Conservation (phyloP, 495 filamentous ascomycete genomes). For the Chaetomium cochliodes region DNA sequence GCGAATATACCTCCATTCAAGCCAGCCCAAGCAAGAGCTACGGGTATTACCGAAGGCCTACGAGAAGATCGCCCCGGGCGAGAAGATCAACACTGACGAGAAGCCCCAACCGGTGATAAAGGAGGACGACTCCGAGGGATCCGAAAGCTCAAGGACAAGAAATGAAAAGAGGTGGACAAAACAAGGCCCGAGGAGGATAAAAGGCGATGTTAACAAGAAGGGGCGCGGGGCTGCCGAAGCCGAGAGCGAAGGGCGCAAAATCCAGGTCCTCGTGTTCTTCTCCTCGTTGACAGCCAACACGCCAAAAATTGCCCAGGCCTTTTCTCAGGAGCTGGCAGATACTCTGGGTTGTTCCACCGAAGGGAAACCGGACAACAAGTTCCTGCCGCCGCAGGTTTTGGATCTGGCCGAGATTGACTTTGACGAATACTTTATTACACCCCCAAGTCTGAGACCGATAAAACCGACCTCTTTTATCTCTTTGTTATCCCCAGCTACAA, state of each 20-base stretch:
- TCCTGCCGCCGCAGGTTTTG: conserved; percentile 63
- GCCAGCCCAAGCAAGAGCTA: conserved; percentile 27
- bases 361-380: conserved; percentile 29
- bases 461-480: conserved; percentile 71
- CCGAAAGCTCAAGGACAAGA: conserved; percentile 6
- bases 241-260: conserved; percentile 37
- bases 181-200: conserved; percentile 49
- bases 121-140: conserved; percentile 17
- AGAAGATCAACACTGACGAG: conserved; percentile 11
- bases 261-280: conserved; percentile 83
- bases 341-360: conserved; percentile 30
- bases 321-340: conserved; percentile 53
- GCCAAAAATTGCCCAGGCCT: conserved; percentile 60
- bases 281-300: conserved; percentile 81
- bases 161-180: conserved; percentile 21
- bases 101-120: conserved; percentile 15
- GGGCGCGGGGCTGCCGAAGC: conserved; percentile 24
- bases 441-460: conserved; percentile 42
- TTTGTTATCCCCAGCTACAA: conserved; percentile 85
- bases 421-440: conserved; percentile 82
- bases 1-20: conserved; percentile 44
- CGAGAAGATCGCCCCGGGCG: conserved; percentile 23
- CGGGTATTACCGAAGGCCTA: conserved; percentile 33
- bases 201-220: conserved; percentile 45
- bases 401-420: conserved; percentile 84